phyloP scores from a whole-genome alignment of 2,329 filamentous ascomycete genomes.

The Aspergillus quadrilineatus region DNA sequence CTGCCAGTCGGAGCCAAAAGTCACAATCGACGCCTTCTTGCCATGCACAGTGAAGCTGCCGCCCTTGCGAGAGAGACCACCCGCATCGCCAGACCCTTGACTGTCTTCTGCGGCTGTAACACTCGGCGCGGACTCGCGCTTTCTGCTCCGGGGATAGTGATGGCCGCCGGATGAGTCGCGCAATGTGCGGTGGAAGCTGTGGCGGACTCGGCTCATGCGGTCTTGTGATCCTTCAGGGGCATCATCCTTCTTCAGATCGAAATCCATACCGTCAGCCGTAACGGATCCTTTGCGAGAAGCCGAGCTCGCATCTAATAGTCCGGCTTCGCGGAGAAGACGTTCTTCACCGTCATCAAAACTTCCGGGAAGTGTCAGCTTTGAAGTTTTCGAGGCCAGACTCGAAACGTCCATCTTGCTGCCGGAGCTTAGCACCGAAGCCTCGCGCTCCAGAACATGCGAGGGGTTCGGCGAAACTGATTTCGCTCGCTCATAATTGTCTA shows the following conservation, averaged over 20 bases:
- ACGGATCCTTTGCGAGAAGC: constrained; percentile 41
- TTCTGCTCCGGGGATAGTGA: constrained; percentile 67
- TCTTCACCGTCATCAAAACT: constrained; percentile 65
- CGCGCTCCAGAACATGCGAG: constrained; percentile 33
- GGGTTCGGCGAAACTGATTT: constrained; percentile 27
- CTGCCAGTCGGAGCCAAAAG: constrained; percentile 90
- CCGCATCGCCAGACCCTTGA: constrained; percentile 51
- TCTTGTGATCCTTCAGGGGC: constrained; percentile 43
- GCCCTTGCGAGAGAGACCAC: constrained; percentile 72
- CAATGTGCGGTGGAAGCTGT: constrained; percentile 85
- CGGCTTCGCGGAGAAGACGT: constrained; percentile 66
- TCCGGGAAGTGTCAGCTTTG: constrained; percentile 35
- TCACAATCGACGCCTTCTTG: constrained; percentile 96
- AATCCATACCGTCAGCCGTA: constrained; percentile 44
- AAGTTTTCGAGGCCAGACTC: constrained; percentile 35
- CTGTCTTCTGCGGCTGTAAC: constrained; percentile 54
- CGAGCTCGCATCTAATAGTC: constrained; percentile 56
- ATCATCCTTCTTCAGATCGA: constrained; percentile 42
- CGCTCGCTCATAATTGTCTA: constrained; percentile 29
- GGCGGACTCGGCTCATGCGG: constrained; percentile 66
- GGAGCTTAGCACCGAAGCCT: constrained; percentile 41
- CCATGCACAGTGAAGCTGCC: constrained; percentile 95
- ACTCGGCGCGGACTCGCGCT: constrained; percentile 69
- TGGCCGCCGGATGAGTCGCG: constrained; percentile 70
- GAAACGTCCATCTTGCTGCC: constrained; percentile 37